These are phyloP conservation scores for Hyaloperonospora brassicae DNA, from an alignment of 352 stramenopile species.

Conservation along the genomic window DNA sequence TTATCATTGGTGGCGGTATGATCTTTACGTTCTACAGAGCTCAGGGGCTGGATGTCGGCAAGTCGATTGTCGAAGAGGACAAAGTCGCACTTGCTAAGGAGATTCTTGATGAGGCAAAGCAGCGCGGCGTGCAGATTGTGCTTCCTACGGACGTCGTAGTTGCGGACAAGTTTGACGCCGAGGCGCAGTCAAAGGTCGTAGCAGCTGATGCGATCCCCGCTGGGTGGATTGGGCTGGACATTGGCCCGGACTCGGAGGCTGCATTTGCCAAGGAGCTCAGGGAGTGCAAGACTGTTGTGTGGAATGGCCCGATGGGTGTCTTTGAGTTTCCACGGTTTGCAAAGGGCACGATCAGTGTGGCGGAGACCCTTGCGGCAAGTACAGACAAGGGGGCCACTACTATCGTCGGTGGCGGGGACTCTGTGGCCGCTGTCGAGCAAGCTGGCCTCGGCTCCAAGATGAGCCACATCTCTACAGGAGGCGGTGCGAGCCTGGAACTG, in stretches of 20 bases:
- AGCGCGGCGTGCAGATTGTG: slow-evolving; percentile 84
- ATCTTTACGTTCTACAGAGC: slow-evolving; percentile 98
- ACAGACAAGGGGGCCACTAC: slow-evolving; percentile 76
- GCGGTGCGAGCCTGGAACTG: slow-evolving; percentile 97
- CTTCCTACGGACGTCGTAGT: slow-evolving; percentile 92
- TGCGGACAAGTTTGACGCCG: slow-evolving; percentile 80
- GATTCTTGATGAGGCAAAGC: slow-evolving; percentile 83
- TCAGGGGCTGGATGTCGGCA: slow-evolving; percentile 90
- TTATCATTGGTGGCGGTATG: slow-evolving; percentile 94
- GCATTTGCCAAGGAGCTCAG: slow-evolving; percentile 79
- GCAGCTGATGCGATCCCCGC: slow-evolving; percentile 85
- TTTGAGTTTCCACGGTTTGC: slow-evolving; percentile 97
- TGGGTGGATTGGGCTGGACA: slow-evolving; percentile 94
- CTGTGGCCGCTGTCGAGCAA: slow-evolving; percentile 92
- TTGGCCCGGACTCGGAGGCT: slow-evolving; percentile 50
- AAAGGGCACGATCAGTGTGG: slow-evolving; percentile 89
- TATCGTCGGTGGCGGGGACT: slow-evolving; percentile 93
- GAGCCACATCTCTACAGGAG: slow-evolving; percentile 97
- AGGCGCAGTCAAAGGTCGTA: slow-evolving; percentile 56
- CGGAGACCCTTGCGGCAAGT: slow-evolving; percentile 87
- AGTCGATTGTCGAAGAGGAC: slow-evolving; percentile 92
- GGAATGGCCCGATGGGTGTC: slow-evolving; percentile 95
- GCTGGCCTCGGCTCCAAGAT: slow-evolving; percentile 88
- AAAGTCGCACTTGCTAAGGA: slow-evolving; percentile 91
- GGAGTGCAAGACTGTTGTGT: slow-evolving; percentile 88